phyloP scores from a whole-genome alignment of 2,329 filamentous ascomycete genomes.

The Aspergillus unguis region DNA sequence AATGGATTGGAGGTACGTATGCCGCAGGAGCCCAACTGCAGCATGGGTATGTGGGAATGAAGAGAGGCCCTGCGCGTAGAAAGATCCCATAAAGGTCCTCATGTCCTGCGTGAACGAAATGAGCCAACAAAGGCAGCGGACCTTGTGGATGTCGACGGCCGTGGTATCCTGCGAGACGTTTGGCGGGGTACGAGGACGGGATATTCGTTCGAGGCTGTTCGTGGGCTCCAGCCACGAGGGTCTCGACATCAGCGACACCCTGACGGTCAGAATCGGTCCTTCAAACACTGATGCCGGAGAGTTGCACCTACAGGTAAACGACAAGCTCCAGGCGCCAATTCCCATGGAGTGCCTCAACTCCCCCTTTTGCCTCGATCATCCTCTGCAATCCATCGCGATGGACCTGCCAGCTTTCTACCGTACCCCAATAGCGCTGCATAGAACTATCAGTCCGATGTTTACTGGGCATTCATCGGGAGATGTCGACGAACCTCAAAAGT shows the following conservation, averaged over 20 bases:
- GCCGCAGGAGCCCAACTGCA: slow-evolving; percentile 18
- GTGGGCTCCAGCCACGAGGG: slow-evolving; percentile 30
- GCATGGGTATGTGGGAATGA: slow-evolving; percentile 14
- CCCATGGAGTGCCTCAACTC: slow-evolving; percentile 24
- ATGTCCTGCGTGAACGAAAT: slow-evolving; percentile 31
- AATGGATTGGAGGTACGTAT: slow-evolving; percentile 9
- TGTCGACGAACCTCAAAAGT: slow-evolving; percentile 31
- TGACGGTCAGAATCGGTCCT: slow-evolving; percentile 5
- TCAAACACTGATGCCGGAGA: not conserved
- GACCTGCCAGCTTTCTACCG: slow-evolving; percentile 31
- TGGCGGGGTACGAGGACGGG: slow-evolving; percentile 8
- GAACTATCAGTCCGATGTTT: not conserved
- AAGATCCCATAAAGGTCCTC: slow-evolving; percentile 25
- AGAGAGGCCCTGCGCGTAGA: slow-evolving; percentile 15
- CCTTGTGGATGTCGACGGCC: slow-evolving; percentile 22
- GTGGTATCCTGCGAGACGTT: not conserved
- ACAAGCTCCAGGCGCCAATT: slow-evolving; percentile 30
- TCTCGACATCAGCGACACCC: slow-evolving; percentile 27
- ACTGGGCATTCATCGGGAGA: no score
- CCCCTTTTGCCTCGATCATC: slow-evolving; percentile 36
- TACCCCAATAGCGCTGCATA: slow-evolving; percentile 33
- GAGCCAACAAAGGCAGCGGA: slow-evolving; percentile 29
- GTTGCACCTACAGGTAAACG: slow-evolving; percentile 29
- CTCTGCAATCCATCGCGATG: slow-evolving; percentile 31
- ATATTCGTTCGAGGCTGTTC: slow-evolving; percentile 21